Percentiles rank a stretch among this genome's conserved stretches.
phyloP scores from a whole-genome alignment of 139 green algal genomes.

The Chlamydomonas sp. region DNA sequence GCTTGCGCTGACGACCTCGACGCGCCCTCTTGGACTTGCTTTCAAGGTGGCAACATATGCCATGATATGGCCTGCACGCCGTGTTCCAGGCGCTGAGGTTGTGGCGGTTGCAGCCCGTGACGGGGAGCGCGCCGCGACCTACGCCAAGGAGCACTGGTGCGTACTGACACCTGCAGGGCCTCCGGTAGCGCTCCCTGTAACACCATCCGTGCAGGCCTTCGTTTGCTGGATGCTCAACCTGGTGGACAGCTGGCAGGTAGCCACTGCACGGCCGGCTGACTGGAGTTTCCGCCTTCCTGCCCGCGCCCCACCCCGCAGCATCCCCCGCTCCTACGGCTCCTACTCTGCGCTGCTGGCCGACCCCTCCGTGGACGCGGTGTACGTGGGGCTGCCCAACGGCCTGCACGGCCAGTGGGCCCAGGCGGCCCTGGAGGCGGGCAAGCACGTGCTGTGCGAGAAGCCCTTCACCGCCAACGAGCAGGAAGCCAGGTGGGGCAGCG shows the following conservation, averaged over 20 bases:
- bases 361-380: slow-evolving; percentile 62
- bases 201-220: not conserved
- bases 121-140: slow-evolving; percentile 36
- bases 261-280: not conserved
- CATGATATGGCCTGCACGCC: slow-evolving; percentile 48
- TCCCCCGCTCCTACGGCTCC: slow-evolving; percentile 49
- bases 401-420: slow-evolving; percentile 54
- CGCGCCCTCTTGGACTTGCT: not conserved
- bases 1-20: not conserved
- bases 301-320: slow-evolving; percentile 21
- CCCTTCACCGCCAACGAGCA: slow-evolving; percentile 60
- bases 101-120: slow-evolving; percentile 56
- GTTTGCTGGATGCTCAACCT: not conserved
- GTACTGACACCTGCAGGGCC: not conserved
- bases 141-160: slow-evolving; percentile 49
- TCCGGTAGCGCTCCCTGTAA: not conserved
- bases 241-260: not conserved
- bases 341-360: slow-evolving; percentile 64
- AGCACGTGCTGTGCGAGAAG: slow-evolving; percentile 78
- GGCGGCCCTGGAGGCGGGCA: slow-evolving; percentile 56
- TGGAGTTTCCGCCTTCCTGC: not conserved
- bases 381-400: slow-evolving; percentile 67
- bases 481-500: slow-evolving; percentile 42
- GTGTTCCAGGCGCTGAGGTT: slow-evolving; percentile 39
- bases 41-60: slow-evolving; percentile 54